Evolutionary conservation across 2,329 filamentous ascomycete genomes (phyloP).

Genomic region (Periconia digitata): DNA sequence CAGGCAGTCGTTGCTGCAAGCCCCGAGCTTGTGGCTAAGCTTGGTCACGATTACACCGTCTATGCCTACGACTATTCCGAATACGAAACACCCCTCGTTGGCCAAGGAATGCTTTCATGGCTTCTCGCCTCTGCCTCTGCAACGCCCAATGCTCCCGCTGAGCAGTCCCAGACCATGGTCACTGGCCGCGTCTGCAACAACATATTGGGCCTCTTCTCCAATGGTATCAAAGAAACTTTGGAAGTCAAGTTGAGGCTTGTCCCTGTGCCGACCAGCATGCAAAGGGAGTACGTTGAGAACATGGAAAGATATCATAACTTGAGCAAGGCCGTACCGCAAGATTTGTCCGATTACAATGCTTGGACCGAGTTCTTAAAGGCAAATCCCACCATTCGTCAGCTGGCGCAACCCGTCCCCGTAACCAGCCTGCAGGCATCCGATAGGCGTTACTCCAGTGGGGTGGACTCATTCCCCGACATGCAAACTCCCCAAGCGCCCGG

Average conservation of each 20-base stretch:
- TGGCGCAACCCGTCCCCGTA: constrained; percentile 28
- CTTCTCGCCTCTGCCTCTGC: constrained; percentile 65
- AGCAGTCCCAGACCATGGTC: constrained; percentile 70
- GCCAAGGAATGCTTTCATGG: constrained; percentile 93
- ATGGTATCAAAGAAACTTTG: constrained; percentile 80
- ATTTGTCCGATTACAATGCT: constrained; percentile 66
- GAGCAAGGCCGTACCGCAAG: constrained; percentile 59
- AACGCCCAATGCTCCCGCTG: constrained; percentile 56
- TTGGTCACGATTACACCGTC: constrained; percentile 85
- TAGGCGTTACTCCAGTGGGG: constrained; percentile 26
- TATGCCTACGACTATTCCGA: constrained; percentile 98
- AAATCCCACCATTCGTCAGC: constrained; percentile 55
- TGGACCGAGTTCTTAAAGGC: constrained; percentile 78
- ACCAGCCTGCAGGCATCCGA: constrained; percentile 19
- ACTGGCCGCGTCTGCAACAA: constrained; percentile 91
- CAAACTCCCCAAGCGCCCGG: constrained; percentile 35
- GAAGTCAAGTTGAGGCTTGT: constrained; percentile 91
- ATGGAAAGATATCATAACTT: constrained; percentile 63
- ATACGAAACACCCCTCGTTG: constrained; percentile 87
- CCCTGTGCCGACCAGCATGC: constrained; percentile 67
- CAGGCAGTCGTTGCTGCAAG: constrained; percentile 78
- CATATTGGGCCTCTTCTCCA: constrained; percentile 78
- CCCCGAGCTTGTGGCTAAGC: constrained; percentile 77
- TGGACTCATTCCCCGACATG: constrained; percentile 42
- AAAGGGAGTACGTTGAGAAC: constrained; percentile 62